A percentile compares a stretch with the other conserved stretches of the same genome.
Conservation (phyloP, 2,329 filamentous ascomycete genomes). For the Dryadomyces sulphureus region DNA sequence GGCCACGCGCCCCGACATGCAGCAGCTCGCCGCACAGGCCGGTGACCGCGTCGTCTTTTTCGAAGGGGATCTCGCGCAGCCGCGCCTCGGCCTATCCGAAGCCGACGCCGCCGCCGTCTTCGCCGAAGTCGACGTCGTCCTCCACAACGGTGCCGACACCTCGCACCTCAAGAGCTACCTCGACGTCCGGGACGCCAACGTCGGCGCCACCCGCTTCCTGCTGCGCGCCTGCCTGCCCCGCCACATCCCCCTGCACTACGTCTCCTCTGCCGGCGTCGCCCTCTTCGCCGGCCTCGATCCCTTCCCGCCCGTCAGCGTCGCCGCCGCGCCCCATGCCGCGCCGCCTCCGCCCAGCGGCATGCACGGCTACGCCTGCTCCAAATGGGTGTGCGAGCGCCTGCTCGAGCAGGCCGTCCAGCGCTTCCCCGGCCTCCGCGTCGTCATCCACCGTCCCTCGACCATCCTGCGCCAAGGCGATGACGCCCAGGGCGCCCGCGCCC, state of each 20-base stretch:
- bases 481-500: too few species aligned
- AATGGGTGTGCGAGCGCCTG: neutral
- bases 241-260: neutral
- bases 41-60: neutral
- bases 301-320: neutral
- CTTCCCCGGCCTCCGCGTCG: neutral
- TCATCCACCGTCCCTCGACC: neutral
- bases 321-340: neutral
- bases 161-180: conserved; percentile 74
- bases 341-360: neutral
- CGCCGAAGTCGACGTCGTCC: conserved; percentile 53
- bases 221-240: neutral
- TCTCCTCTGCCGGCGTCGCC: neutral
- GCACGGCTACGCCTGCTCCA: neutral
- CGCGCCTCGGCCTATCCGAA: conserved; percentile 56
- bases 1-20: neutral
- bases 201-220: conserved; percentile 19
- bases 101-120: conserved; percentile 49
- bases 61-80: conserved; percentile 57
- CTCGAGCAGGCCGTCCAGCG: neutral
- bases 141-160: conserved; percentile 68
- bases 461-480: neutral
- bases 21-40: neutral
- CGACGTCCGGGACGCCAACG: conserved; percentile 60
- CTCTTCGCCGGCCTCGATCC: neutral